Conservation (phyloP, 2,329 filamentous ascomycete genomes). For the Aspergillus costaricaensis region DNA sequence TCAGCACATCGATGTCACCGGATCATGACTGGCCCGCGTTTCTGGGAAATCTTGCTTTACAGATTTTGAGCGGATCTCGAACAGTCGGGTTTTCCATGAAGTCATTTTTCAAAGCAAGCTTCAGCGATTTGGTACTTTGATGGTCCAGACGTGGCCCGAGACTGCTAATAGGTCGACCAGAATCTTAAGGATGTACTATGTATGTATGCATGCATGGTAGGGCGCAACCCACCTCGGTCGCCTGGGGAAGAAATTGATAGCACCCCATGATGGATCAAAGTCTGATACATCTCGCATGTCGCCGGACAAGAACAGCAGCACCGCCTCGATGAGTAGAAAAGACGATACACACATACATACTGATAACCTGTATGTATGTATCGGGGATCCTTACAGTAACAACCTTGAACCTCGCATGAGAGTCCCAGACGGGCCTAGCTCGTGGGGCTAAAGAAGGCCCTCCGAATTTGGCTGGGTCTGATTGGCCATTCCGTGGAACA, state of each 20-base stretch:
- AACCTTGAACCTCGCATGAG: conserved; percentile 7
- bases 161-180: not conserved
- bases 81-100: not conserved
- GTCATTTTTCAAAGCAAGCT: not conserved
- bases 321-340: too few relatives aligned
- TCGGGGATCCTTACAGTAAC: not conserved
- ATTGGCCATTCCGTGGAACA: conserved; percentile 7
- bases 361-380: not conserved
- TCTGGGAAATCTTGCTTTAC: conserved; percentile 1
- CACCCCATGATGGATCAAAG: not conserved
- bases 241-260: not conserved
- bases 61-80: not conserved
- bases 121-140: not conserved
- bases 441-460: conserved; percentile 2
- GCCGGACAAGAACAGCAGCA: not conserved
- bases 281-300: not conserved
- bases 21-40: not conserved
- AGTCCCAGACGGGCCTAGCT: conserved; percentile 5
- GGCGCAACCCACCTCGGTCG: not conserved
- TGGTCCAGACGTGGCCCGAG: not conserved
- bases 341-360: too few relatives aligned
- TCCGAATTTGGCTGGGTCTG: not conserved
- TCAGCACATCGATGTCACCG: not conserved
- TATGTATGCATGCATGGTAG: too few relatives aligned
- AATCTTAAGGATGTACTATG: too few relatives aligned